Base-by-base conservation (phyloP, 169 alveolate species). In the Fabrea salina region DNA sequence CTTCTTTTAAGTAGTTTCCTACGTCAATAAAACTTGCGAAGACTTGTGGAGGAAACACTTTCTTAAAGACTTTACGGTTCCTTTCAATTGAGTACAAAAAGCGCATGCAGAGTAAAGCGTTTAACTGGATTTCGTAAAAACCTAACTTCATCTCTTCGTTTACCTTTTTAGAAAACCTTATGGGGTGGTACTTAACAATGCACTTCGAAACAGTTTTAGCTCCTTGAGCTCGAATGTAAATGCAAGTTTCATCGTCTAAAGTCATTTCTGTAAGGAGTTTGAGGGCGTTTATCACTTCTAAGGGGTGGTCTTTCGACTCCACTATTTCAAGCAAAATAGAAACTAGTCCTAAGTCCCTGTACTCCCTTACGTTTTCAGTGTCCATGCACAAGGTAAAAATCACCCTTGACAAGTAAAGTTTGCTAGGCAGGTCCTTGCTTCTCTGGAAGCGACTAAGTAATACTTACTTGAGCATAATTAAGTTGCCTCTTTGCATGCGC, bases 11-110 rank as follows among this genome's bases (percentile, higher is more conserved):
- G 71, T 80, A 91, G 70, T 91, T 91, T 7, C 94, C 96, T 0
- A 91, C 80, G 66, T 91, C 94, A 1, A 91, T 89, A 80, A 91
- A 91, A n/a, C 87, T 75, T 1, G 88, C 91, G 35, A 89, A 83
- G 2, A 89, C 44, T 49, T 87, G 86, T 1, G 93, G 92, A 5
- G 94, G 91, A 51, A 91, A 91, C 22, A 91, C 39, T 30, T 82
- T 80, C 50, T 83, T 86, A 57, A 91, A 91, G 4, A 84, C 74
- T 68, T 80, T 87, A 56, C 93, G 84, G 61, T 89, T 89, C 47
- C 88, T 88, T 53, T 84, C 91, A 1, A 82, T 58, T 0, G 89
- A 78, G 40, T 82, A 90, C 3, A 88, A 49, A 68, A 82, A 91
- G 25, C 95, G 47, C 11, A 89, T 51, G 4, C 85, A 83, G 56